A percentile compares a stretch with the other conserved stretches of the same genome.
Conservation (phyloP, 2,329 filamentous ascomycete species). For the Albifimbria verrucaria region DNA sequence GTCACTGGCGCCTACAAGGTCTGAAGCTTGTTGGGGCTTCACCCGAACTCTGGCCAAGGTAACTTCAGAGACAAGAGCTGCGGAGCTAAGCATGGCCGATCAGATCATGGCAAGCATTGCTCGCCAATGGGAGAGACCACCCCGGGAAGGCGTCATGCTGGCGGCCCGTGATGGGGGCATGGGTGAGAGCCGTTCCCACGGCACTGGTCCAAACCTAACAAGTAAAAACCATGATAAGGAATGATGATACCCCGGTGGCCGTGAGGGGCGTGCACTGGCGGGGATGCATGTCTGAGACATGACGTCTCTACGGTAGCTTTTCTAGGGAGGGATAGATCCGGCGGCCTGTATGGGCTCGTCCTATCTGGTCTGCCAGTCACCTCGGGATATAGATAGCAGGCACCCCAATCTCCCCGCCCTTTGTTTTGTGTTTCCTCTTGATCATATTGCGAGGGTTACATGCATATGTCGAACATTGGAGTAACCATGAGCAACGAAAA, state of each 20-base stretch:
- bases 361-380: background rate
- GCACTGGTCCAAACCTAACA: background rate
- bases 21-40: background rate
- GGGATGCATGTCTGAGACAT: background rate
- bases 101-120: background rate
- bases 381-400: background rate
- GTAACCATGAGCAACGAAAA: constrained; percentile 1
- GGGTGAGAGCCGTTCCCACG: background rate
- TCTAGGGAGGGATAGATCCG: background rate
- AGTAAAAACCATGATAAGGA: background rate
- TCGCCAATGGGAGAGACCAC: background rate
- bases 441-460: background rate
- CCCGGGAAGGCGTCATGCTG: background rate
- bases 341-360: no score
- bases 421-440: background rate
- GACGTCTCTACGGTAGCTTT: constrained; percentile 1
- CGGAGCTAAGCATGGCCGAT: no score
- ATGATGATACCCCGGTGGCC: background rate
- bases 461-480: background rate
- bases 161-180: background rate
- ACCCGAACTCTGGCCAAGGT: no score
- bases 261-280: background rate
- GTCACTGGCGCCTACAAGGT: background rate
- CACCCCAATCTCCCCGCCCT: background rate
- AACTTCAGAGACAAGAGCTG: no score